Percentiles rank a stretch among this genome's conserved stretches.
Evolutionary conservation across 169 alveolate species (phyloP).

Genomic region (Plasmodium ovale): DNA sequence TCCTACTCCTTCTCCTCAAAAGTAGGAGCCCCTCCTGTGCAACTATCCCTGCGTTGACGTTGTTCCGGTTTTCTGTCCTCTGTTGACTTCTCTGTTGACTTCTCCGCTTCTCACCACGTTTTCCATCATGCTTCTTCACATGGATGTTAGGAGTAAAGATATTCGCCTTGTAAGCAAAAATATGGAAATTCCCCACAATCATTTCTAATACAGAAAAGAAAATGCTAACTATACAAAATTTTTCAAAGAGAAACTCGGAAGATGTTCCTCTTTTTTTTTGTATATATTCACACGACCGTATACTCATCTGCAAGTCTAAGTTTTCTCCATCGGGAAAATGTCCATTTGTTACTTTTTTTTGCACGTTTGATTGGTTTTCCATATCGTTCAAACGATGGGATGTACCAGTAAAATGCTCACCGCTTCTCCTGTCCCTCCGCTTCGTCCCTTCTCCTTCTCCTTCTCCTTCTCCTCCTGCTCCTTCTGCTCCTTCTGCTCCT

Average conservation of each 20-base stretch:
- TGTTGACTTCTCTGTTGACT: neutral
- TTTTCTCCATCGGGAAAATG: too few species aligned
- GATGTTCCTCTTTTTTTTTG: neutral
- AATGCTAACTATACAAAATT: slow-evolving; percentile 31
- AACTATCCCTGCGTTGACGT: too few species aligned
- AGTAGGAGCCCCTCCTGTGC: too few species aligned
- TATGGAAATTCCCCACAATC: slow-evolving; percentile 37
- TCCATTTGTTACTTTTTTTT: neutral
- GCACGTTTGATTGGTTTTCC: neutral
- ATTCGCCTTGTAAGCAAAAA: slow-evolving; percentile 62
- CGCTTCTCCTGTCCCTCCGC: too few species aligned
- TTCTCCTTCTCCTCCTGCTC: too few species aligned
- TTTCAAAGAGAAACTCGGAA: slow-evolving; percentile 15
- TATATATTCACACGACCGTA: slow-evolving; percentile 46
- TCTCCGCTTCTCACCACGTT: neutral
- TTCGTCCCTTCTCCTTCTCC: too few species aligned
- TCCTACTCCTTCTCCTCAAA: too few species aligned
- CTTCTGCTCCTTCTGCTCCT: too few species aligned
- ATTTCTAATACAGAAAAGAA: slow-evolving; percentile 46
- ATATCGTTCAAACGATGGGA: too few species aligned
- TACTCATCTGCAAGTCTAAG: slow-evolving; percentile 60
- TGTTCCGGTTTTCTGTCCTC: neutral
- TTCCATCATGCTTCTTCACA: neutral
- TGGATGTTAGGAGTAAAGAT: slow-evolving; percentile 37
- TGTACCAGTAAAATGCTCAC: too few species aligned